A percentile compares a stretch with the other conserved stretches of the same genome.
These are phyloP conservation scores for Russula sp. DNA, from an alignment of 768 basidiomycete species.

Conservation along the genomic window DNA sequence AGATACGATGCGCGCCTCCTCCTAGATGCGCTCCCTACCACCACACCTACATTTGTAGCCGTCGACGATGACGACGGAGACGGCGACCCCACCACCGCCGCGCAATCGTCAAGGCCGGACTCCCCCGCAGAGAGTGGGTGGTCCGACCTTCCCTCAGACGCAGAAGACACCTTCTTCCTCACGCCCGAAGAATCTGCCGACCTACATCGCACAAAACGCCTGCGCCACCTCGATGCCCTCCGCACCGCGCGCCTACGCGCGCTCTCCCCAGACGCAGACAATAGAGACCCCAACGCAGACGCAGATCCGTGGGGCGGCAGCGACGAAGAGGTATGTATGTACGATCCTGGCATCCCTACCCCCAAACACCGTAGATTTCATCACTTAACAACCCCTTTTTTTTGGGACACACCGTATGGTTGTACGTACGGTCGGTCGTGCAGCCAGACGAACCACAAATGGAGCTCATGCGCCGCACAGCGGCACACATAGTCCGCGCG, in stretches of 20 bases:
- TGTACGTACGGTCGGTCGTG: not conserved
- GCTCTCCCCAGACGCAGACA: conserved; percentile 33
- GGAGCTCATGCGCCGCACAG: conserved; percentile 70
- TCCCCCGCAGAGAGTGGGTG: conserved; percentile 51
- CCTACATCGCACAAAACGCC: conserved; percentile 59
- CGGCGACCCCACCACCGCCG: not conserved
- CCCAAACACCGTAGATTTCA: too few relatives aligned
- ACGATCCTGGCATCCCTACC: too few relatives aligned
- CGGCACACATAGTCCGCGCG: conserved; percentile 56
- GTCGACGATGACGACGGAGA: not conserved
- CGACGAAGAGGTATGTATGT: conserved; percentile 53
- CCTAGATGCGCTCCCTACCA: conserved; percentile 43
- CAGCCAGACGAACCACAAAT: conserved; percentile 55
- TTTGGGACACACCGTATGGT: too few relatives aligned
- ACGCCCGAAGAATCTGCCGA: conserved; percentile 58
- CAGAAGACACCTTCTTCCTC: conserved; percentile 82
- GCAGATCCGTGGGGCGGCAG: conserved; percentile 57
- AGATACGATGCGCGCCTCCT: conserved; percentile 82
- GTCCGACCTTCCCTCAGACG: conserved; percentile 80
- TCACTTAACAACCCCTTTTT: too few relatives aligned
- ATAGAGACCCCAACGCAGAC: conserved; percentile 19
- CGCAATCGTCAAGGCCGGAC: conserved; percentile 24
- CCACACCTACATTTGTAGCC: not conserved
- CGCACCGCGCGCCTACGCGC: conserved; percentile 63
- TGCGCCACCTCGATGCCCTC: conserved; percentile 48